phyloP scores from a whole-genome alignment of 2,329 filamentous ascomycete species.

The Ceratocystis ficicola region DNA sequence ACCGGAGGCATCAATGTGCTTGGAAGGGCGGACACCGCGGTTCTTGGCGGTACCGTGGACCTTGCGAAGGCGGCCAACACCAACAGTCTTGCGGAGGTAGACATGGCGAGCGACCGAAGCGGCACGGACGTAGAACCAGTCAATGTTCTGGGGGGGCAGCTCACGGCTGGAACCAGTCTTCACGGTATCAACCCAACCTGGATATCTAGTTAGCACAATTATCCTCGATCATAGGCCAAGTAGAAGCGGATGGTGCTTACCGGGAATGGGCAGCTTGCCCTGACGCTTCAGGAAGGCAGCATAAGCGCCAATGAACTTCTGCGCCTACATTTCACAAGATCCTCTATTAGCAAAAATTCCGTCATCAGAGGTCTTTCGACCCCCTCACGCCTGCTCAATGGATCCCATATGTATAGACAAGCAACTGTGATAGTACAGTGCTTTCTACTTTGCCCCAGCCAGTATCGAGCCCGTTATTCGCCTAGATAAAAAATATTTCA shows the following conservation, averaged over 20 bases:
- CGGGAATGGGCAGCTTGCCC: constrained; percentile 82
- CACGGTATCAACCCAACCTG: constrained; percentile 98
- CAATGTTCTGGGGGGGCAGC: constrained; percentile 92
- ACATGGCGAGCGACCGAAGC: constrained; percentile 94
- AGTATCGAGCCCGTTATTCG: constrained; percentile 26
- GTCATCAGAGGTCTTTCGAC: constrained; percentile 62
- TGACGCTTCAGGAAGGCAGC: constrained; percentile 85
- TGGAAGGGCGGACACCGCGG: constrained; percentile 78
- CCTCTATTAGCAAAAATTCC: constrained; percentile 59
- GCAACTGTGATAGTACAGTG: not conserved
- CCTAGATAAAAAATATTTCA: constrained; percentile 23
- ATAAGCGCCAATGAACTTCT: constrained; percentile 82
- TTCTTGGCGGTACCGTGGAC: constrained; percentile 95
- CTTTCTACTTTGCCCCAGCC: not conserved
- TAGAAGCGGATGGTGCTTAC: constrained; percentile 39
- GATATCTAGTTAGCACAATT: constrained; percentile 9
- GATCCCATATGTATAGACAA: constrained; percentile 25
- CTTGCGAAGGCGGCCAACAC: constrained; percentile 94
- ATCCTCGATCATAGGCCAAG: not conserved
- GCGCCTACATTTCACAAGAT: constrained; percentile 47
- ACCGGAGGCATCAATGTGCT: constrained; percentile 93
- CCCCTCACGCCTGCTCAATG: constrained; percentile 57
- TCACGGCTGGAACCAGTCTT: constrained; percentile 96
- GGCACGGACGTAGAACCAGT: constrained; percentile 91
- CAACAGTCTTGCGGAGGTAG: constrained; percentile 98